Conservation (phyloP, 768 basidiomycete genomes). For the Terana coerulea region DNA sequence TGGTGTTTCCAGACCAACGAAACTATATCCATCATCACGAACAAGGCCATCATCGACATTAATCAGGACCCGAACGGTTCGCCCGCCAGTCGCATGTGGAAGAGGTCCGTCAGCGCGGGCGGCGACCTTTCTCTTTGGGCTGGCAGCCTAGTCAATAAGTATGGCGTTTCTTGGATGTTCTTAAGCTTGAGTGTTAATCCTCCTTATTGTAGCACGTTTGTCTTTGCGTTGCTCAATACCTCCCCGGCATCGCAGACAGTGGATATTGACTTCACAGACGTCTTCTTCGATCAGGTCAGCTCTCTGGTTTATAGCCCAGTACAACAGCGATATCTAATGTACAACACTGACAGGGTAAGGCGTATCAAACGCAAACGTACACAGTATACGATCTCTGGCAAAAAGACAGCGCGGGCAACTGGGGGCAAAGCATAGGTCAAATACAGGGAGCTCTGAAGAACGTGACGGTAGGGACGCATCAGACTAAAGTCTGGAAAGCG, state of each 20-base stretch:
- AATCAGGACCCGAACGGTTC: constrained; percentile 31
- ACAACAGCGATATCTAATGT: no score
- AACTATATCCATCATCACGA: constrained; percentile 34
- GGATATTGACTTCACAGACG: constrained; percentile 27
- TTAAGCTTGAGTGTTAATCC: no score
- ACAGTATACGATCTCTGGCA: constrained; percentile 34
- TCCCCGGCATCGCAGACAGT: constrained; percentile 27
- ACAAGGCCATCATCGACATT: constrained; percentile 33
- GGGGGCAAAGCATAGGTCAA: constrained; percentile 25
- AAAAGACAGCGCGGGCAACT: constrained; percentile 23
- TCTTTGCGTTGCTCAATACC: constrained; percentile 34
- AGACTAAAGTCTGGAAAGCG: constrained; percentile 29
- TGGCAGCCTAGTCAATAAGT: constrained; percentile 31
- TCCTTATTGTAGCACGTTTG: constrained; percentile 20
- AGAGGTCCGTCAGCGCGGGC: constrained; percentile 20
- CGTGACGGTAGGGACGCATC: constrained; percentile 26
- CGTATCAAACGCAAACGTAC: constrained; percentile 21
- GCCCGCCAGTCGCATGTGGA: constrained; percentile 33
- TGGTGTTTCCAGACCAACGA: constrained; percentile 26
- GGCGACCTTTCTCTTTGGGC: constrained; percentile 33
- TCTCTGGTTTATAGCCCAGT: neutral
- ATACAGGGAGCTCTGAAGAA: constrained; percentile 20
- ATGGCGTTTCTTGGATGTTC: no score
- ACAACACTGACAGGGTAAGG: constrained; percentile 16
- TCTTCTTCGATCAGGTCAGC: constrained; percentile 32